These are phyloP conservation scores for Candida krabiensis DNA, from an alignment of 805 yeast species.

Conservation along the genomic window DNA sequence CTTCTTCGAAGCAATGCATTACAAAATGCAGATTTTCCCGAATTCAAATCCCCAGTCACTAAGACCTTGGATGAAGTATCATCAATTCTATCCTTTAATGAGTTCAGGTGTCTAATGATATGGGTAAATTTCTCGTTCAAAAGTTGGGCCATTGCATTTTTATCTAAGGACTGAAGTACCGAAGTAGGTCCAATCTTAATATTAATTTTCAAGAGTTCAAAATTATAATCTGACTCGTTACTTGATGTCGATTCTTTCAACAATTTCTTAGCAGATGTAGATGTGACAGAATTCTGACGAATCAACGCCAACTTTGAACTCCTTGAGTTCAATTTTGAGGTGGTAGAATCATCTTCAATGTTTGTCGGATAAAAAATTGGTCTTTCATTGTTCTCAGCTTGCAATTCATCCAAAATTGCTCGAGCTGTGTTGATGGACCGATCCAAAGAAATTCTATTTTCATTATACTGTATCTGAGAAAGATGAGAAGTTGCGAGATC, in stretches of 20 bases:
- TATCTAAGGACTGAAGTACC: constrained; percentile 59
- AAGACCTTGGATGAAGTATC: constrained; percentile 92
- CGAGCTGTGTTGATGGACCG: constrained; percentile 57
- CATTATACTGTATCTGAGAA: constrained; percentile 75
- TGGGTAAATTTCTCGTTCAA: constrained; percentile 67
- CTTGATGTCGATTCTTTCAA: constrained; percentile 14
- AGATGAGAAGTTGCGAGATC: constrained; percentile 45
- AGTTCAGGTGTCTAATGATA: constrained; percentile 63
- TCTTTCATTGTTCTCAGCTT: constrained; percentile 54
- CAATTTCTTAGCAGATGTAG: constrained; percentile 13
- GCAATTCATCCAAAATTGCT: constrained; percentile 50
- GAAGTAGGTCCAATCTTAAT: constrained; percentile 52
- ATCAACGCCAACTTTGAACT: constrained; percentile 55
- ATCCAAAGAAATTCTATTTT: constrained; percentile 63
- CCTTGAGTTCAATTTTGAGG: constrained; percentile 44
- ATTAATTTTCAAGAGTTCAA: constrained; percentile 63
- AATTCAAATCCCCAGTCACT: constrained; percentile 94
- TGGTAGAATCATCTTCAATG: constrained; percentile 30
- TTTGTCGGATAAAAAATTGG: constrained; percentile 65
- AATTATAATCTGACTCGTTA: constrained; percentile 36
- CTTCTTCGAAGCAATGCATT: constrained; percentile 79
- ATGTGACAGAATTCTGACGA: constrained; percentile 37
- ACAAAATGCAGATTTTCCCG: constrained; percentile 96
- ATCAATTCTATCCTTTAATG: constrained; percentile 79
- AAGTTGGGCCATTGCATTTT: constrained; percentile 64